These are phyloP conservation scores for Euptelea pleiosperma DNA, from an alignment of 164 flowering plant genomes.

Conservation along the genomic window DNA sequence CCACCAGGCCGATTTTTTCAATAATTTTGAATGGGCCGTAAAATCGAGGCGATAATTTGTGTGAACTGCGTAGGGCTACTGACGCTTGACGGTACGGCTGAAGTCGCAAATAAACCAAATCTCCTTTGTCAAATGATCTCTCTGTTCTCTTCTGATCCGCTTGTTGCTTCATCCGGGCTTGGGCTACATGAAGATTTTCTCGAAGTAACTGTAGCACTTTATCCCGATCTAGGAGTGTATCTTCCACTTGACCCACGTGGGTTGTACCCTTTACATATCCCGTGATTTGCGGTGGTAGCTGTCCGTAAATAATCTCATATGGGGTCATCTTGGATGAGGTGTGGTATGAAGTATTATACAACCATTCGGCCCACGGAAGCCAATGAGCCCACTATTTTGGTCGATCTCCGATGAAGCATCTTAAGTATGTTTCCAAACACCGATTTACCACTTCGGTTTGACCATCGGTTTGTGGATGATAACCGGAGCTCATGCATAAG, in stretches of 20 bases:
- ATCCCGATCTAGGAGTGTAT: not conserved
- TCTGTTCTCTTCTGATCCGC: too few species aligned
- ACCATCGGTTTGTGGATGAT: too few species aligned
- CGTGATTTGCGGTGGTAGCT: not conserved
- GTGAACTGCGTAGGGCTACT: too few species aligned
- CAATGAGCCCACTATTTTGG: not conserved
- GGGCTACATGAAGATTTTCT: not conserved
- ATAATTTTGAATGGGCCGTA: too few species aligned
- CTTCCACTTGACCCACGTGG: not conserved
- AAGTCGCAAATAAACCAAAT: too few species aligned
- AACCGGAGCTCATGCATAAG: not conserved
- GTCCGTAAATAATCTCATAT: not conserved
- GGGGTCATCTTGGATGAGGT: not conserved
- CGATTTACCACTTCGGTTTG: too few species aligned
- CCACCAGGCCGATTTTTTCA: too few species aligned
- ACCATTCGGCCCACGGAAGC: not conserved
- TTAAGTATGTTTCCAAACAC: not conserved
- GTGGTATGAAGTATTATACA: slow-evolving; percentile 1
- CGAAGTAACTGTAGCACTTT: not conserved
- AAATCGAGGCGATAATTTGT: too few species aligned
- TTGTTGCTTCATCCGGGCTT: too few species aligned
- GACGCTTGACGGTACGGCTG: too few species aligned
- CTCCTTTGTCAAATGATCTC: too few species aligned
- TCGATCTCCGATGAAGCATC: not conserved
- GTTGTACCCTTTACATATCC: not conserved